A percentile compares a stretch with the other conserved stretches of the same genome.
phyloP scores from a whole-genome alignment of 1,284 basidiomycete genomes.

The Fomes fomentarius region DNA sequence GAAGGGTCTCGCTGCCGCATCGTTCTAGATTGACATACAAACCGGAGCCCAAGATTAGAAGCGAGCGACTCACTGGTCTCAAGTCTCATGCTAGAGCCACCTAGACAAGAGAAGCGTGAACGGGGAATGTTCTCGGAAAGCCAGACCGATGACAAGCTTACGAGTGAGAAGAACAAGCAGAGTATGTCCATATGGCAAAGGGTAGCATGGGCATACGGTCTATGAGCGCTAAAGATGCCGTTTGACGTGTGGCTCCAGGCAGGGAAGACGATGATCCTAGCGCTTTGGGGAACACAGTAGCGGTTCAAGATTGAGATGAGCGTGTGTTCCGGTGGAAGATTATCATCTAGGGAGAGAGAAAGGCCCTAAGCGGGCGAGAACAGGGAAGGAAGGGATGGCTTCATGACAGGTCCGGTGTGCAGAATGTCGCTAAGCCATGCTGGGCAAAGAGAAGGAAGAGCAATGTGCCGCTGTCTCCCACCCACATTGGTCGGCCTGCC shows the following conservation, averaged over 20 bases:
- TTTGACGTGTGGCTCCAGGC: slow-evolving; percentile 10
- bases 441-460: slow-evolving; percentile 18
- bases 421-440: slow-evolving; percentile 20
- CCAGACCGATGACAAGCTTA: background rate
- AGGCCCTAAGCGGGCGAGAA: slow-evolving; percentile 9
- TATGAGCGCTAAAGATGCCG: slow-evolving; percentile 9
- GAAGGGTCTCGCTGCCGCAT: slow-evolving; percentile 14
- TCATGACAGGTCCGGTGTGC: slow-evolving; percentile 23
- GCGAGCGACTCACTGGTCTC: too few relatives aligned
- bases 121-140: slow-evolving; percentile 1
- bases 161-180: slow-evolving; percentile 17
- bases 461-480: slow-evolving; percentile 19
- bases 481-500: slow-evolving; percentile 7
- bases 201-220: slow-evolving; percentile 12
- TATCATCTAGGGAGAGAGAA: slow-evolving; percentile 10
- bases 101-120: slow-evolving; percentile 8
- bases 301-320: slow-evolving; percentile 10
- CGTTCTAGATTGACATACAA: slow-evolving; percentile 11
- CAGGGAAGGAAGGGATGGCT: slow-evolving; percentile 9
- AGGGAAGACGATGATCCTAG: slow-evolving; percentile 21
- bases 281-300: too few relatives aligned
- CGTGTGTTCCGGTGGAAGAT: slow-evolving; percentile 17
- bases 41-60: too few relatives aligned
- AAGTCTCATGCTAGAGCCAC: slow-evolving; percentile 19
- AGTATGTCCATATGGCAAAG: slow-evolving; percentile 17